Base-by-base conservation (phyloP, 129 eudicot species). In the Pulicaria dysenterica region DNA sequence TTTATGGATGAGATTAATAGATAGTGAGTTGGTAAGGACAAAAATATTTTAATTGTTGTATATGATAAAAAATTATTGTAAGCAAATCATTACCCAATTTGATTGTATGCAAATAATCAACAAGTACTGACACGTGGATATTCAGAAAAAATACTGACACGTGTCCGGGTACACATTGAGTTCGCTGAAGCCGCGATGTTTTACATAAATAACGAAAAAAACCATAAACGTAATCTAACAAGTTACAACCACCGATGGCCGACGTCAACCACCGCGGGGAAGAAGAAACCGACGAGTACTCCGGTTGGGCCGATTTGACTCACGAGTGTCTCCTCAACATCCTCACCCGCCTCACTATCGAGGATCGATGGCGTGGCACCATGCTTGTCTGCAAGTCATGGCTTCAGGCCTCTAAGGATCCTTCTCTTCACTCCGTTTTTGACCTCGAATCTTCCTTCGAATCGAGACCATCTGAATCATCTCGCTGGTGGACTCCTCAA, bases 381-480 rank as follows among this genome's bases (percentile, higher is more conserved):
- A 86, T 88, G 94, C 49, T 82, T 43, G 99, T 86, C 60, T 94
- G 99, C 94, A 86, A 88, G 44, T 79, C 93, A 39, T 94, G 99
- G 99, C 84, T 82, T 1, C 71, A 81, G 4, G 91, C 95, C 66
- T 76, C 86, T 71, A 73, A 42, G 61, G 99, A 94, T n/a, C 87
- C 99, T 9, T 86, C 73, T 57, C 97, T 94, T 68, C 81, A 90
- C 81, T 60, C 88, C 67, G 80, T 80, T 11, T 74, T 94, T 38
- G 84, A 94, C 54, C 93, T 94, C 54, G 89, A 90, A 39, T 11
- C 84, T 3, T 64, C 77, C 42, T 90, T 94, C 75, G 84, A 82
- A 70, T 82, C 96, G 15, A 73, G 73, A 57, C 12, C 81, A 6
- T 48, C 62, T 10, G 97, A 90, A 69, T 88, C 88, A 19, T 70